Base-by-base conservation (phyloP, 164 flowering plant genomes). In the Saururus chinensis region DNA sequence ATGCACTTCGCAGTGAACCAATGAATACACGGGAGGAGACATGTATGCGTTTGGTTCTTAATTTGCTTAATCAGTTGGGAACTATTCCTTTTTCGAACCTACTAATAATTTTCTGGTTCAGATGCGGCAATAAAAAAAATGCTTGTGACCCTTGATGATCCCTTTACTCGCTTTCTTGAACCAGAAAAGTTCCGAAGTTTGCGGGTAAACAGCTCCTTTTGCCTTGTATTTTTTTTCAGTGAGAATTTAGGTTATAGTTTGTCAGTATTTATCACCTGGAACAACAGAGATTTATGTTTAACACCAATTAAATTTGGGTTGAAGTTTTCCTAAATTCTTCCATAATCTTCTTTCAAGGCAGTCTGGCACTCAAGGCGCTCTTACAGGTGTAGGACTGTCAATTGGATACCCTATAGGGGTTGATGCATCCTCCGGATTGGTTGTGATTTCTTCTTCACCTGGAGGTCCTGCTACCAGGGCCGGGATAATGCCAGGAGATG, bases 321-420 rank as follows among this genome's bases (percentile, higher is more conserved):
- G 37, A 49, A 37, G 1, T 17, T 57, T 56, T 49, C 41, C 73
- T 68, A 57, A 74, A 71, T 62, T 52, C 13, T 61, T 10, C 55
- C 58, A 13, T 57, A 62, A 51, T 73, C 57, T 83, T 79, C 61
- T 71, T 69, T 84, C 84, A 90, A 88, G 92, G 92, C 96, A 93
- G 99, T 93, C 99, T 71, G 99, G 99, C 71, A 90, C 97, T 68
- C 83, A 85, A 81, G 89, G 92, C 64, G 80, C 95, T 74, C 84
- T 93, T 68, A 93, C 96, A 13, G 99, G 99, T 69, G 96, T 93
- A 26, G 97, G 99, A 59, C 72, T 93, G 57, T 89, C 99, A 53
- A 90, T 90, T 68, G 97, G 97, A 61, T 93, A 89, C 69, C 89
- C 95, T 30, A 68, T 73, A 1, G 75, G 64, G 56, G 40, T 73